Base-by-base conservation (phyloP, 2,329 filamentous ascomycete species). In the Plectosphaerella sp. region DNA sequence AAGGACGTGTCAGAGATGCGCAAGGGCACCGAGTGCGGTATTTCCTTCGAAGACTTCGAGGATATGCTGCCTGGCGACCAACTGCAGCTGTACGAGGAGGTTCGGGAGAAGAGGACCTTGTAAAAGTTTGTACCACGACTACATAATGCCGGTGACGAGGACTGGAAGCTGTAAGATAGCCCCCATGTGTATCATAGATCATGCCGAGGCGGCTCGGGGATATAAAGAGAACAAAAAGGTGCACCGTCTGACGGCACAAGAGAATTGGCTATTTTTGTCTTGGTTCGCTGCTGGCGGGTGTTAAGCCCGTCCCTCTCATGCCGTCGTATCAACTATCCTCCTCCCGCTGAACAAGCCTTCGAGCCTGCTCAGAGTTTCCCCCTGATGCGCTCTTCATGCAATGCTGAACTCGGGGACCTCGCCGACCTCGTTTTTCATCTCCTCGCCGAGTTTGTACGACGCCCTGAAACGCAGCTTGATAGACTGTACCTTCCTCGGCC, bases 1-100 rank as follows among this genome's bases (percentile, higher is more conserved):
- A 95, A 95, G 67, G 90, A 97, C 58, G 89, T 94, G 28, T 75
- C 77, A 45, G 90, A 96, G 64, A 94, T 96, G 84, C 85, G 84
- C 62, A 97, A 96, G 72, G 92, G 91, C 53, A 83, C 80, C n/a
- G 94, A 99, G 70, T 99, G 94, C 62, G 94, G 94, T 59, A 86
- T 99, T 59, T 85, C 83, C 49, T 93, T 99, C 62, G 84, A 87
- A 3, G 80, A 77, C 33, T 99, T 91, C 84, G 78, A 87, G 47
- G 88, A 84, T 20, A 88, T 97, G 65, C 68, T 86, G 63, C 76
- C 84, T 14, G 94, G 93, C 25, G 94, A 99, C 71, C 82, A 87
- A 67, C 80, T 99, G 56, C 94, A 97, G 73, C 86, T 85, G 35
- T 96, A 92, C 63, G 90, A 96, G 64, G 88, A 92, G 70, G 79